Percentiles rank a stretch among this genome's conserved stretches.
These are phyloP conservation scores for Coniochaeta prunicola DNA, from an alignment of 2,329 filamentous ascomycete genomes.

Conservation along the genomic window DNA sequence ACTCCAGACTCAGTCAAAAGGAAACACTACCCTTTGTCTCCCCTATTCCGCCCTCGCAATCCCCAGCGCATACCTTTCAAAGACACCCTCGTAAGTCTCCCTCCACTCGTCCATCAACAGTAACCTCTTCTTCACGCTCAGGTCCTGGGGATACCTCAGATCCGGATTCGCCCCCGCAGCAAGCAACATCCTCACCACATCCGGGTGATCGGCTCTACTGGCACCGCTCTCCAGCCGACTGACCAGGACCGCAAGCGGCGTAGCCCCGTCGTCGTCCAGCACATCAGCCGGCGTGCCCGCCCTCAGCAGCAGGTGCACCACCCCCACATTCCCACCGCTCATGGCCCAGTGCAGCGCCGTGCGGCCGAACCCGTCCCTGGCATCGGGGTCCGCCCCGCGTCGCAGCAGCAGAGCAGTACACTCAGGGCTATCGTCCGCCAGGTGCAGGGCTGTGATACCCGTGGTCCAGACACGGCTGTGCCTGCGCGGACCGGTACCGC, in stretches of 20 bases:
- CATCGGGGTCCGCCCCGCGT: conserved; percentile 5
- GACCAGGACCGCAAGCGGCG: conserved; percentile 3
- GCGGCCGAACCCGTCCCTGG: conserved; percentile 7
- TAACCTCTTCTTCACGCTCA: conserved; percentile 3
- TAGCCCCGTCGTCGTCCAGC: conserved; percentile 2
- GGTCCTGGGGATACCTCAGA: not conserved
- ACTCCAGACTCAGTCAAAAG: not conserved
- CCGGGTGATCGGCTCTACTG: not conserved
- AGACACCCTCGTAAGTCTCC: not conserved
- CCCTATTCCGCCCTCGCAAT: not conserved
- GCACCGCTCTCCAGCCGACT: not conserved
- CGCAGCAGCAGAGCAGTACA: conserved; percentile 9
- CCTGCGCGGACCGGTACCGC: not conserved
- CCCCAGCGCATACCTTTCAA: not conserved
- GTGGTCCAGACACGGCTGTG: not conserved
- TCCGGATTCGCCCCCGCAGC: conserved; percentile 3
- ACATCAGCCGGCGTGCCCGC: not conserved
- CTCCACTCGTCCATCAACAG: conserved; percentile 4
- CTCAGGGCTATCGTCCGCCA: not conserved
- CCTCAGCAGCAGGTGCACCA: not conserved
- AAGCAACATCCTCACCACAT: conserved; percentile 7
- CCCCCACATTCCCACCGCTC: not conserved
- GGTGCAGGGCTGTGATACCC: not conserved
- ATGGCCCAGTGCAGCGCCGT: conserved; percentile 12
- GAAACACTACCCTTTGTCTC: not conserved